These are phyloP conservation scores for Alisma plantagoaquatica DNA, from an alignment of 106 monocot species.

Conservation along the genomic window DNA sequence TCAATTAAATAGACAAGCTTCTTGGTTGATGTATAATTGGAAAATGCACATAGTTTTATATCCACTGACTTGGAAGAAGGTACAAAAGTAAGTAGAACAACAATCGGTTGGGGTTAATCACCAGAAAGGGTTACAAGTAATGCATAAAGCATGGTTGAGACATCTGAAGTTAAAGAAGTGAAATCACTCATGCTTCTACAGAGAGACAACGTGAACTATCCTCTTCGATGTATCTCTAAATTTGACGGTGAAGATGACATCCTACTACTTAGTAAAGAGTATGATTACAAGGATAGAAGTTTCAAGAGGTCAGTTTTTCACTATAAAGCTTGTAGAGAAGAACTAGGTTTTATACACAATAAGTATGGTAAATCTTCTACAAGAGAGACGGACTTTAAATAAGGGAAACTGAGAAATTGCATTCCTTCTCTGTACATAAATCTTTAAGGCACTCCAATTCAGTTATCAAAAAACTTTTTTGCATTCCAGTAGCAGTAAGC, in stretches of 20 bases:
- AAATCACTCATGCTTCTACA: background rate
- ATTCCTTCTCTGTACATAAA: constrained; percentile 24
- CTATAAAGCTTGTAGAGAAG: constrained; percentile 10
- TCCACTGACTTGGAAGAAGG: constrained; percentile 1
- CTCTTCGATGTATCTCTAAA: too few species aligned
- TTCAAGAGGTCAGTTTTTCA: constrained; percentile 21
- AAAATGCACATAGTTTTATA: background rate
- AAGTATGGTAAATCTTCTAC: constrained; percentile 5
- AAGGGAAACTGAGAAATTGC: constrained; percentile 11
- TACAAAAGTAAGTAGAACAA: background rate
- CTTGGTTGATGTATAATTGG: background rate
- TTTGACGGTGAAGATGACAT: constrained; percentile 30
- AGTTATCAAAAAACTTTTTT: too few species aligned
- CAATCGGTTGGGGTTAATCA: constrained; percentile 2
- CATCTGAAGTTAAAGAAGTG: background rate
- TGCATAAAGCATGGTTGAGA: background rate
- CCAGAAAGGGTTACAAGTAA: constrained; percentile 6
- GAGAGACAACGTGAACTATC: background rate
- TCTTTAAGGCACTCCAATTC: constrained; percentile 26
- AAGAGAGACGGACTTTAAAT: background rate
- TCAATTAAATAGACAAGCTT: constrained; percentile 22
- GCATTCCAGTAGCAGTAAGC: too few species aligned
- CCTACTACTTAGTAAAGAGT: constrained; percentile 22
- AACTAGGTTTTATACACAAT: too few species aligned
- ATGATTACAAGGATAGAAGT: constrained; percentile 18